Base-by-base conservation (phyloP, 768 basidiomycete species). In the Mycena indigotica region DNA sequence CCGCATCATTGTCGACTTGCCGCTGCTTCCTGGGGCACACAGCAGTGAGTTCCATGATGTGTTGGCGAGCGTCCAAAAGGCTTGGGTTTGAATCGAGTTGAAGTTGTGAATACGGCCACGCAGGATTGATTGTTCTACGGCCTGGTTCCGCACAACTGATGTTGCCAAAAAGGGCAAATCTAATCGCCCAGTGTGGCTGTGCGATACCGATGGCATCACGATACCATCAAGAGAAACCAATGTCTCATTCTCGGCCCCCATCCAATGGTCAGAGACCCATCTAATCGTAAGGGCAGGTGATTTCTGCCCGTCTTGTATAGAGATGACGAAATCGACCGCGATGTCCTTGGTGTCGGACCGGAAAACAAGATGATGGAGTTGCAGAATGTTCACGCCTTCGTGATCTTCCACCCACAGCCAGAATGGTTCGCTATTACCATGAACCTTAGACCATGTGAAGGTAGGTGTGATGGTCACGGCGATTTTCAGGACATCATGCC, bases 361-460 rank as follows among this genome's bases (percentile, higher is more conserved):
- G 60, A 98, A 83, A 29, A 86, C 65, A 24, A 95, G 73, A 65
- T 89, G 86, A 0, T 86, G 76, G 52, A 89, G 80, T 67, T 96
- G 95, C 12, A 95, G 81, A 65, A 98, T 95, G 32, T 81, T 81
- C n/a, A 81, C 62, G n/a, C 86, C 88, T 29, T 88, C 82, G 32
- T 87, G 80, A 66, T 95, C 93, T 73, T 98, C 95, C 2, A 97
- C 76, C 97, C 97, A 98, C 28, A 99, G 71, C 88, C 93, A 98
- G 73, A 98, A 98, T 1, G 93, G 89, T 70, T 98, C 93, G 2
- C 77, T 75, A 12, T 75, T 77, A 0, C 89, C 90, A 65, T 97
- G 95, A 2, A 87, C 65, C 69, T 84, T 89, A 24, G 78, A 89
- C 96, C 97, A 98, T 15, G 81, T 81, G 72, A 98, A 99, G 5